These are phyloP conservation scores for Plantago lanceolata DNA, from an alignment of 305 asterid species.

Conservation along the genomic window DNA sequence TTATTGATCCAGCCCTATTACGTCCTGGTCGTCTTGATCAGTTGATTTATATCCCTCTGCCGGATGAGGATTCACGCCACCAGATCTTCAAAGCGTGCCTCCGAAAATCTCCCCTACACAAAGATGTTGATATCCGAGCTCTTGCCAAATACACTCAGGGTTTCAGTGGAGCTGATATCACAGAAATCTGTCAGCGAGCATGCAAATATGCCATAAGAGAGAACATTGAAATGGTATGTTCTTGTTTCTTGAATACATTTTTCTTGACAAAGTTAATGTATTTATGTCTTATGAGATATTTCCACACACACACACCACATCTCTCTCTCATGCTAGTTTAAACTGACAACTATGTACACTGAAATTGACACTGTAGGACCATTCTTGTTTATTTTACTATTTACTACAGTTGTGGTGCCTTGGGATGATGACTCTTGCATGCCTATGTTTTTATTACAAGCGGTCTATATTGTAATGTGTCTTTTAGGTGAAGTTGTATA, in stretches of 20 bases:
- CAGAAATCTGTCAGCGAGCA: conserved; percentile 63
- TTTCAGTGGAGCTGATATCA: conserved; percentile 64
- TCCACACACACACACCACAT: too few relatives aligned
- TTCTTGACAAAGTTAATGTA: not conserved
- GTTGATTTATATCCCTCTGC: conserved; percentile 60
- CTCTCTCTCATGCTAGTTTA: not conserved
- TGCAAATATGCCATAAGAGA: conserved; percentile 66
- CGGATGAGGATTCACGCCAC: conserved; percentile 61
- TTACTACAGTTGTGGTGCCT: too few relatives aligned
- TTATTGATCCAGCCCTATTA: conserved; percentile 64
- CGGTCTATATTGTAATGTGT: too few relatives aligned
- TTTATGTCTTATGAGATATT: too few relatives aligned
- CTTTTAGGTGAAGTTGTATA: too few relatives aligned
- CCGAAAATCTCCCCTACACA: conserved; percentile 53
- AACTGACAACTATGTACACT: too few relatives aligned
- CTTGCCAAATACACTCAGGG: conserved; percentile 64
- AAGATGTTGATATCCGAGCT: conserved; percentile 54
- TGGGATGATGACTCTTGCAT: too few relatives aligned
- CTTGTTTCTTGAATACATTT: not conserved
- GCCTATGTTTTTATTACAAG: too few relatives aligned
- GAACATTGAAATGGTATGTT: conserved; percentile 56
- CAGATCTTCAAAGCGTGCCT: conserved; percentile 65
- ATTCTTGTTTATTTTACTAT: not conserved
- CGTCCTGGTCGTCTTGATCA: conserved; percentile 74
- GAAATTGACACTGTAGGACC: not conserved